Evolutionary conservation across 192 early-diverging fungal genomes (phyloP).

Genomic region (Coemansia sp.): DNA sequence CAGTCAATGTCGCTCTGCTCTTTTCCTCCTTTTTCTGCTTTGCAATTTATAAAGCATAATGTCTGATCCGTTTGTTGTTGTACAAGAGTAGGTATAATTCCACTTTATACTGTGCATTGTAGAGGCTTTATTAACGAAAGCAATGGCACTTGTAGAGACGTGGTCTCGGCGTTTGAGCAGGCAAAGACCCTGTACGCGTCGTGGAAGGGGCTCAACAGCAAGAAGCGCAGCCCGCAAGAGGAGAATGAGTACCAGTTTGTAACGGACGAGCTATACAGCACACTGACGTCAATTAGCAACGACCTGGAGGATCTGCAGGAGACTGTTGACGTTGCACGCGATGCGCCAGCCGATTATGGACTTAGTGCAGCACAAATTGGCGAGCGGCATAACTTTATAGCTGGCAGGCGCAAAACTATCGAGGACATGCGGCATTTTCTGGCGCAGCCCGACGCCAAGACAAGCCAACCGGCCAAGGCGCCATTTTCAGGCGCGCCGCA

Average conservation of each 20-base stretch:
- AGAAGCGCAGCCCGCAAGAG: conserved; percentile 50
- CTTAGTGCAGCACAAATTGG: conserved; percentile 28
- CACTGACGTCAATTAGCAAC: conserved; percentile 32
- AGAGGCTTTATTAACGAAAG: background rate
- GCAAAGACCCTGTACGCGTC: conserved; percentile 45
- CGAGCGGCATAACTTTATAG: conserved; percentile 44
- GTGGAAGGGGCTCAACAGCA: conserved; percentile 36
- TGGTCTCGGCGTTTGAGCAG: conserved; percentile 48
- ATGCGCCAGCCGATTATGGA: conserved; percentile 41
- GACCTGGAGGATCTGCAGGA: conserved; percentile 50
- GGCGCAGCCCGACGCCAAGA: conserved; percentile 12
- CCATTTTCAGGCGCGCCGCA: background rate
- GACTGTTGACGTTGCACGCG: conserved; percentile 40
- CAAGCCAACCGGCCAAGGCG: background rate
- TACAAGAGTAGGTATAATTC: conserved; percentile 38
- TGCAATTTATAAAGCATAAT: conserved; percentile 14
- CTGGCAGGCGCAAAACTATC: conserved; percentile 25
- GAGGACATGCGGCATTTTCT: conserved; percentile 38
- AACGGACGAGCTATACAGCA: conserved; percentile 53
- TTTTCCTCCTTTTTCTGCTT: background rate
- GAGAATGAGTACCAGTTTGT: conserved; percentile 55
- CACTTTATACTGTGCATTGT: background rate
- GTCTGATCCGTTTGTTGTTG: conserved; percentile 50
- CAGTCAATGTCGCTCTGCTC: background rate
- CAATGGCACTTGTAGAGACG: conserved; percentile 23